Evolutionary conservation across 148 eudicot species (phyloP), one percentile per base, ranked within the genome.

Genomic region (Silene uniflora): DNA sequence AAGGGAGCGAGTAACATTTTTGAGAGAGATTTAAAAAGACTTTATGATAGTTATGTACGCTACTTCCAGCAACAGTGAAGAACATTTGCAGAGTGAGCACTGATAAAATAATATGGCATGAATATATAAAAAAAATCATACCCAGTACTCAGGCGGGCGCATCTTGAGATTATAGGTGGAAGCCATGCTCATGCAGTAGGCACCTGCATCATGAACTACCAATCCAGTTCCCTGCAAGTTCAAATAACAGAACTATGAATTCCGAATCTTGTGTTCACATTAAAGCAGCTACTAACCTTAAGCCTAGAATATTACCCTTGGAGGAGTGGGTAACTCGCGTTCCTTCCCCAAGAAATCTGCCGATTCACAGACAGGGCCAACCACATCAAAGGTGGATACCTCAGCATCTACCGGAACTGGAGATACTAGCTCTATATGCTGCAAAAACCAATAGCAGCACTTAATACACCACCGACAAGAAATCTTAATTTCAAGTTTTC

Each of bases 91-190:
- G 8, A 47, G 8, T 8, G 10, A 7, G 52, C 10, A 47, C 52
- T 8, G 12, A 47, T 9, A 47, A 47, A 47, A 47, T 47, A 12
- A 47, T 12, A 47, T 8, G 12, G 16, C 10, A n/a, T 29, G 19
- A 24, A 7, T 32, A 17, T 3, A 32, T n/a, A n/a, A n/a, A 73
- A 61, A 60, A 42, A 3, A 10, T 46, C 83, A 76, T 83, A 95
- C 99, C 99, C 99, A 95, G 83, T 95, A 95, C 49, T 95, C 99
- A 0, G 97, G 92, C 67, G 99, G 99, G 65, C 99, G 99, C 99
- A 95, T 95, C 87, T 92, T 95, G 73, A 95, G 99, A 75, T 95
- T 95, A 88, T 95, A 95, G 61, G 99, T 95, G 73, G 97, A 92
- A 72, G 97, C 96, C 98, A 95, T 95, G 82, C 97, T 92, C 98